Evolutionary conservation across 169 alveolate genomes (phyloP), one percentile per base, ranked within the genome.

Genomic region (Eimeria sp.): DNA sequence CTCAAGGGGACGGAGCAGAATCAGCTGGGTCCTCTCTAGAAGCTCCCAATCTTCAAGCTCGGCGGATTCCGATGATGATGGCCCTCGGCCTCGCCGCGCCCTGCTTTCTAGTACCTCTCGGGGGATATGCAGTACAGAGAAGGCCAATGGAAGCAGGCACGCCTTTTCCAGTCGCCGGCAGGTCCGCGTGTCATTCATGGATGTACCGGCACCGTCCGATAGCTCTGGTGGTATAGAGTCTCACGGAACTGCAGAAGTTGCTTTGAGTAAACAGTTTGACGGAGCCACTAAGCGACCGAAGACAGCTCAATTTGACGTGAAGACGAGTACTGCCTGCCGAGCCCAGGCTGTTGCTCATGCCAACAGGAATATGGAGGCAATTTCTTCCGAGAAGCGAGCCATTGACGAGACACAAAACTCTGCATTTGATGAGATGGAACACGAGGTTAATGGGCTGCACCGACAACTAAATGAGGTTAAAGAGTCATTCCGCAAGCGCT

Each of bases 351-450:
- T 87, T 58, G 83, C 83, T 30, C 27, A 58, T 46, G 94, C 83
- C 23, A 87, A 43, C 83, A 62, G 94, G 82, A 87, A 66, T 54
- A 9, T 87, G 66, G 94, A 83, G 4, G 94, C 94, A 62, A 62
- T 87, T 43, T 52, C 68, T 46, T 82, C 94, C 52, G 83, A 87
- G 80, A 58, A 62, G 68, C 80, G 27, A 52, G 83, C 78, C 11
- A 40, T 62, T 43, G 64, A 87, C 68, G 94, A 87, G 43, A 87
- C 78, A 40, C 83, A 87, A 23, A 62, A 37, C 82, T 49, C 94
- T 2, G 83, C 64, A 11, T 33, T 87, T 62, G 94, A 87, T 87
- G 94, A 49, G 14, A 52, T 87, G 83, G 68, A 64, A 27, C 25
- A 18, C 56, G 83, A 87, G 83, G 64, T 87, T 68, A 43, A 66